Base-by-base conservation (phyloP, 345 rosid genomes). In the Eucalyptus decipiens region DNA sequence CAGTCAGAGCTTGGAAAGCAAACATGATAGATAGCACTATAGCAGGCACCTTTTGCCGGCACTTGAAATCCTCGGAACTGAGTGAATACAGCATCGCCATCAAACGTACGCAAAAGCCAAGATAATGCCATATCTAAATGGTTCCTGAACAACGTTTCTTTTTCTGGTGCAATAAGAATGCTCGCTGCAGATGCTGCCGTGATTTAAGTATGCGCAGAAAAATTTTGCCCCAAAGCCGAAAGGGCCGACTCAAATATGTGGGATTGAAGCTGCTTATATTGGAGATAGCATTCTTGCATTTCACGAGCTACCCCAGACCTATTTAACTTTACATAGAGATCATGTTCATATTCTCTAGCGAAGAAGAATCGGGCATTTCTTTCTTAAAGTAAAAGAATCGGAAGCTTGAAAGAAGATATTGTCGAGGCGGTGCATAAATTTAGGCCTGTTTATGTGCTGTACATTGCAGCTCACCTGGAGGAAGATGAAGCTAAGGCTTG, bases 381-480 rank as follows among this genome's bases (percentile, higher is more conserved):
- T 72, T 72, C 45, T 3, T 3, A 4, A 1, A 40, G 83, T 37
- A 37, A 76, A 76, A 76, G 47, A 40, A 76, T 76, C 9, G 21
- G 83, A 76, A 76, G 47, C 83, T 37, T 76, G 43, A 76, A 76
- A 37, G 28, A 76, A 21, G 12, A 37, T 37, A 76, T 76, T 0
- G 47, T 76, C 2, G 8, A 76, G 28, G 81, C 1, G 26, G 26
- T 26, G 2, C 81, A 34, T 34, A 34, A 72, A 72, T 34, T 34
- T 76, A 76, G 83, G 24, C 83, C 34, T 34, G 83, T 11, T 30
- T 11, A 37, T 6, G 21, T 21, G 83, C 83, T 80, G 16, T 87
- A 58, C 40, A 72, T 69, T 52, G 26, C 6, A 19, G 80, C 92
- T 93, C 91, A 94, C 94, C 90, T 87, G 34, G 90, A 88, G 42